phyloP scores from a whole-genome alignment of 176 grass and related monocot species.

The Themeda triandra region DNA sequence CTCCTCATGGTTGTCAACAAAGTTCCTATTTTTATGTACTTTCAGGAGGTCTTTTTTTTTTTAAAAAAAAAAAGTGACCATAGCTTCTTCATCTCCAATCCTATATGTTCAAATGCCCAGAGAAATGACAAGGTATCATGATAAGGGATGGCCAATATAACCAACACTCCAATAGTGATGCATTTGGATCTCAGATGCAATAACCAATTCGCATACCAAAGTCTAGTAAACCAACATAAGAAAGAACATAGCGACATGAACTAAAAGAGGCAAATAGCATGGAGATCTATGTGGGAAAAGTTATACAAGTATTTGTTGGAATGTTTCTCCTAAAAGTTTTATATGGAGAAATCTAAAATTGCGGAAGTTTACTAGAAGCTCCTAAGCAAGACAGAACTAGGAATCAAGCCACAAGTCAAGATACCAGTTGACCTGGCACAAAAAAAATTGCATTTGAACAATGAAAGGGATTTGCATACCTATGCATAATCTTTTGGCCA shows the following conservation, averaged over 20 bases:
- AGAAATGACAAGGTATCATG: not conserved
- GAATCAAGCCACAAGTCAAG: not conserved
- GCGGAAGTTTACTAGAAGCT: constrained; percentile 10
- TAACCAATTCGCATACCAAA: not conserved
- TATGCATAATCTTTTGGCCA: constrained; percentile 81
- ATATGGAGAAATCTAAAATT: constrained; percentile 16
- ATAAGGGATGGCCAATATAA: constrained; percentile 1
- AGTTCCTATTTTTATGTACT: not conserved
- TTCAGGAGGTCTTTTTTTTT: not conserved
- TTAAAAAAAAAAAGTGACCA: not conserved
- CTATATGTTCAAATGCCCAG: not conserved
- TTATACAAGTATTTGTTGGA: not conserved
- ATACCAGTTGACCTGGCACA: constrained; percentile 12
- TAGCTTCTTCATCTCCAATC: constrained; percentile 5
- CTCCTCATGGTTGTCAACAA: not conserved
- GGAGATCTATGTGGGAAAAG: not conserved
- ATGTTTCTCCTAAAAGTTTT: constrained; percentile 12
- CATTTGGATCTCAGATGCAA: not conserved
- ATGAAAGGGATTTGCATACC: constrained; percentile 24
- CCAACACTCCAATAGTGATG: not conserved
- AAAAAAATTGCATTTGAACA: constrained; percentile 15
- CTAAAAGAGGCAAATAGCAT: not conserved
- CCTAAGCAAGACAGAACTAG: not conserved
- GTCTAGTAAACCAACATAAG: not conserved
- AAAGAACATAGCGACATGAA: constrained; percentile 12